Evolutionary conservation across 106 monocot genomes (phyloP).

Genomic region (Xerophyta viscosa): DNA sequence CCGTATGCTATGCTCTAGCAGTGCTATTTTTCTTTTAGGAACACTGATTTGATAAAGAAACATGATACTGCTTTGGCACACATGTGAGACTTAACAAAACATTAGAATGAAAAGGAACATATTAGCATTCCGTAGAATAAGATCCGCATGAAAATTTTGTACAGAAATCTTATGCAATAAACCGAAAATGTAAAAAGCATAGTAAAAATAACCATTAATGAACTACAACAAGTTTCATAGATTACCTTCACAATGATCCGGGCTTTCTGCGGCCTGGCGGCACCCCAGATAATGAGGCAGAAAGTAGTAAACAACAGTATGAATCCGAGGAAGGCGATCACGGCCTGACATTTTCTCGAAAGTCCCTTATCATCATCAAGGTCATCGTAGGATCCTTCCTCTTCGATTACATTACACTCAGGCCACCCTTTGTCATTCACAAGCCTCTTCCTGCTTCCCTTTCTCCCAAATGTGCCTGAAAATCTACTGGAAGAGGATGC

Average conservation of each 20-base stretch:
- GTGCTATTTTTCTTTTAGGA: too few species aligned
- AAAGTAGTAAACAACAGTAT: conserved; percentile 45
- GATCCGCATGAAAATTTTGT: too few species aligned
- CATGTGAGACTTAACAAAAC: too few species aligned
- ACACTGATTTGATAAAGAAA: too few species aligned
- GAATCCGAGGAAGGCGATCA: conserved; percentile 36
- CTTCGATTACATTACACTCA: conserved; percentile 72
- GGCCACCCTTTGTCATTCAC: conserved; percentile 68
- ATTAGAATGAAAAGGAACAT: too few species aligned
- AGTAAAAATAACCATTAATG: too few species aligned
- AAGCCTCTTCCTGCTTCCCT: conserved; percentile 37
- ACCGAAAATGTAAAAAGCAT: too few species aligned
- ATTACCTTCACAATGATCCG: conserved; percentile 43
- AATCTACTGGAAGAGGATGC: conserved; percentile 81
- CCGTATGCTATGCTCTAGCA: too few species aligned
- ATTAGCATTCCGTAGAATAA: too few species aligned
- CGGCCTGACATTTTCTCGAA: conserved; percentile 26
- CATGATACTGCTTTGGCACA: too few species aligned
- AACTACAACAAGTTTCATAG: neutral
- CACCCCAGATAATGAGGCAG: conserved; percentile 64
- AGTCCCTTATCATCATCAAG: conserved; percentile 37
- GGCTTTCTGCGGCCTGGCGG: conserved; percentile 47
- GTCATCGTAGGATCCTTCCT: conserved; percentile 71
- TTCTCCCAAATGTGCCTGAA: conserved; percentile 71
- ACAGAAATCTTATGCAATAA: too few species aligned